phyloP scores from a whole-genome alignment of 306 rosid genomes.

The Malus fusca region DNA sequence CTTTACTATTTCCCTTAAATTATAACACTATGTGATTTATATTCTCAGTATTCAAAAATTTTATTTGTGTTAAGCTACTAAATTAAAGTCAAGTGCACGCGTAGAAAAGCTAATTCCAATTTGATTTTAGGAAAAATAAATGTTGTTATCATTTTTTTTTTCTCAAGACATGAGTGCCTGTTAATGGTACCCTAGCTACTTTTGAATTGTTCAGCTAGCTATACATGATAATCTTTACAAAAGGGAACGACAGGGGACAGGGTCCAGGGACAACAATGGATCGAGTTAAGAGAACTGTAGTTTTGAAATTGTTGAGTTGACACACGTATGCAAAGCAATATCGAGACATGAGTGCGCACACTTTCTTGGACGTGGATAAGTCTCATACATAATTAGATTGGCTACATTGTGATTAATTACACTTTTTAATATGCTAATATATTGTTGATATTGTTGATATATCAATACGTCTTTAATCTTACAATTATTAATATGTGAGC shows the following conservation, averaged over 20 bases:
- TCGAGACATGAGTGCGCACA: slow-evolving; percentile 22
- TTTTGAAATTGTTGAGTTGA: background rate
- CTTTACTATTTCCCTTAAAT: no score
- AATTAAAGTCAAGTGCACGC: background rate
- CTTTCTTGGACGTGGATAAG: background rate
- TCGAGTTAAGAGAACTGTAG: background rate
- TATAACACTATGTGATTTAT: no score
- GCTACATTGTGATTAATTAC: no score
- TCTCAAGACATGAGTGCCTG: background rate
- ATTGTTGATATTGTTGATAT: no score
- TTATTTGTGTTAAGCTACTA: background rate
- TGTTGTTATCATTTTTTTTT: no score
- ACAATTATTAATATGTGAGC: no score
- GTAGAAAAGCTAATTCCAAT: background rate
- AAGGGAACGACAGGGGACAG: background rate
- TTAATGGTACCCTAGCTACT: background rate
- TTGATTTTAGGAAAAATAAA: no score
- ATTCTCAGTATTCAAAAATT: no score
- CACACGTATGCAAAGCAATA: slow-evolving; percentile 9
- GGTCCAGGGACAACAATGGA: no score
- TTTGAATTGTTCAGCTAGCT: background rate
- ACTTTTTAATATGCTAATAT: no score
- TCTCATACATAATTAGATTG: no score
- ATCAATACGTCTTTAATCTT: no score
- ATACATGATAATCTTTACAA: background rate